A percentile compares a stretch with the other conserved stretches of the same genome.
Conservation (phyloP, 2,329 filamentous ascomycete genomes). For the Claviceps purpurea region DNA sequence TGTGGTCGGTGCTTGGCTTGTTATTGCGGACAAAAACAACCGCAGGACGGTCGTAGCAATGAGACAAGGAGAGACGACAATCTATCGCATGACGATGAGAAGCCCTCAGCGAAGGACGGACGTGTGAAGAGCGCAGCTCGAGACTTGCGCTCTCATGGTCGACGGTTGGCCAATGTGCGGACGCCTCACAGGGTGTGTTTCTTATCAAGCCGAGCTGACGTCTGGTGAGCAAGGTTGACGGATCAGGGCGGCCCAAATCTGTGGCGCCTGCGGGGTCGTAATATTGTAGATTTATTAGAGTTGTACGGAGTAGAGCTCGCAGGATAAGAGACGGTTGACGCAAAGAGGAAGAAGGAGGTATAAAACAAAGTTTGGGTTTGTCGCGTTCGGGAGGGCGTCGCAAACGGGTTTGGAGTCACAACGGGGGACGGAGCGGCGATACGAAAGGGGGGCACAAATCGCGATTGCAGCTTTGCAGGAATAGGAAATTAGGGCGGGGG, state of each 20-base stretch:
- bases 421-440: background rate
- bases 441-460: background rate
- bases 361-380: too few relatives aligned
- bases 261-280: background rate
- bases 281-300: too few relatives aligned
- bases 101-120: constrained; percentile 3
- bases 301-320: background rate
- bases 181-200: background rate
- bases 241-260: too few relatives aligned
- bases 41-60: background rate
- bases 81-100: constrained; percentile 4
- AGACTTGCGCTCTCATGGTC: constrained; percentile 2
- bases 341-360: background rate
- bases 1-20: background rate
- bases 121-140: background rate
- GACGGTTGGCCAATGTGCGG: background rate
- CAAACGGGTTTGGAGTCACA: background rate
- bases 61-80: background rate
- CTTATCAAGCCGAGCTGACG: background rate
- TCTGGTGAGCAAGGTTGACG: too few relatives aligned
- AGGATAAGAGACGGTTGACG: background rate
- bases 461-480: background rate
- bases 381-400: background rate
- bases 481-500: background rate
- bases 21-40: background rate